Base-by-base conservation (phyloP, 495 filamentous ascomycete genomes). In the Penicillium cinerascens region DNA sequence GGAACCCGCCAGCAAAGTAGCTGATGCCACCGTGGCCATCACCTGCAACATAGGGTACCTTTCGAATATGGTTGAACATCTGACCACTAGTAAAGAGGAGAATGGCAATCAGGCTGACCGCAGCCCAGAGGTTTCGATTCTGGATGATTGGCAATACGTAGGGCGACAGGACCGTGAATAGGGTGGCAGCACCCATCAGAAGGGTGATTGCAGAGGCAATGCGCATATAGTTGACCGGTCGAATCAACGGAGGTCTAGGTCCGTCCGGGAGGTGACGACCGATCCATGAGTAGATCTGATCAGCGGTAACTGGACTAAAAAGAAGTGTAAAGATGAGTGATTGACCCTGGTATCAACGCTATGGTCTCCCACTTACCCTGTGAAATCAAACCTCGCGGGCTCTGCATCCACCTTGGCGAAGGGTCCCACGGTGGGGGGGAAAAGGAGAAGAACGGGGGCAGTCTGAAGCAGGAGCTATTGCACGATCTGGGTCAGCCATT, bases 1-100 rank as follows among this genome's bases (percentile, higher is more conserved):
- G 90, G 65, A 97, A 99, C 1, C 93, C 93, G 41, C 82, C 82
- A 3, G 95, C 93, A 69, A 97, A 92, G 69, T 97, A 99, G 64
- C 74, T 87, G 37, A 97, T 81, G 2, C 91, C 91, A 7, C 95
- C 95, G 41, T 78, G 81, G 5, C 89, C 90, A 70, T 97, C 86
- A 18, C 85, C 88, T 33, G 84, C 82, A 42, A 97, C 89, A 63
- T 99, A 99, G n/a, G 93, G 92, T 0, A 93, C 91, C 63, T 91
- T 91, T 49, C 93, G 81, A 65, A 99, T 99, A 59, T 97, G 93
- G 71, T 97, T 97, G 80, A 92, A 99, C 93, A 99, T 98, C 66
- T 97, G 91, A 13, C 95, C 93, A 56, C 86, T 91, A 29, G 89
- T 97, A 74, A 99, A 99, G 27, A 99, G 75, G 38, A 99, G 82